phyloP scores from a whole-genome alignment of 371 early-diverging fungal genomes.

The Nematocida ausubeli region DNA sequence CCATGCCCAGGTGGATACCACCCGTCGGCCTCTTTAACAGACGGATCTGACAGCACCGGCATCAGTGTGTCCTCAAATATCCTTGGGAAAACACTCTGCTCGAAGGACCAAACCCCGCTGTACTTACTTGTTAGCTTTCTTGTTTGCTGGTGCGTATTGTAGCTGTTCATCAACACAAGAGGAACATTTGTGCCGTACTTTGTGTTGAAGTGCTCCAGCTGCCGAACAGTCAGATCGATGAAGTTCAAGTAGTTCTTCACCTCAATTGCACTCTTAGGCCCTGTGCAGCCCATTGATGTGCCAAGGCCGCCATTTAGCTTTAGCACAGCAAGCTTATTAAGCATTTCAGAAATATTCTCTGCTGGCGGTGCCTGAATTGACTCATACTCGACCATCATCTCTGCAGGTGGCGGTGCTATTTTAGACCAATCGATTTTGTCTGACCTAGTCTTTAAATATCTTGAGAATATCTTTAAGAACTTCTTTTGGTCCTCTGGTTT shows the following conservation, averaged over 20 bases:
- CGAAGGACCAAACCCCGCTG: slow-evolving; percentile 84
- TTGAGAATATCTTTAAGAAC: slow-evolving; percentile 62
- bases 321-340: slow-evolving; percentile 87
- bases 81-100: slow-evolving; percentile 90
- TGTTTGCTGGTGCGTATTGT: slow-evolving; percentile 95
- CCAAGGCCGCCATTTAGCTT: slow-evolving; percentile 98
- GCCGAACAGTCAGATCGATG: slow-evolving; percentile 91
- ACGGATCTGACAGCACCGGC: slow-evolving; percentile 74
- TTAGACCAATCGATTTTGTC: slow-evolving; percentile 66
- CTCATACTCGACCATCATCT: slow-evolving; percentile 61
- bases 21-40: slow-evolving; percentile 35
- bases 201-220: slow-evolving; percentile 89
- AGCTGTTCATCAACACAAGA: slow-evolving; percentile 96
- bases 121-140: slow-evolving; percentile 90
- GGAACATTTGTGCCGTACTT: slow-evolving; percentile 82
- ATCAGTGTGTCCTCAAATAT: slow-evolving; percentile 83
- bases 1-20: slow-evolving; percentile 99
- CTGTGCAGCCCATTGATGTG: slow-evolving; percentile 98
- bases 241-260: slow-evolving; percentile 95
- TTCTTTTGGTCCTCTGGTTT: slow-evolving; percentile 58
- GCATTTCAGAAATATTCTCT: slow-evolving; percentile 55
- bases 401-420: slow-evolving; percentile 62
- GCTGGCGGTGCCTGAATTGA: neutral
- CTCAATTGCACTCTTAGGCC: slow-evolving; percentile 95
- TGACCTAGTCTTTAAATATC: slow-evolving; percentile 59